Evolutionary conservation across 2,329 filamentous ascomycete species (phyloP).

Genomic region (Allantophomopsis cytisporea): DNA sequence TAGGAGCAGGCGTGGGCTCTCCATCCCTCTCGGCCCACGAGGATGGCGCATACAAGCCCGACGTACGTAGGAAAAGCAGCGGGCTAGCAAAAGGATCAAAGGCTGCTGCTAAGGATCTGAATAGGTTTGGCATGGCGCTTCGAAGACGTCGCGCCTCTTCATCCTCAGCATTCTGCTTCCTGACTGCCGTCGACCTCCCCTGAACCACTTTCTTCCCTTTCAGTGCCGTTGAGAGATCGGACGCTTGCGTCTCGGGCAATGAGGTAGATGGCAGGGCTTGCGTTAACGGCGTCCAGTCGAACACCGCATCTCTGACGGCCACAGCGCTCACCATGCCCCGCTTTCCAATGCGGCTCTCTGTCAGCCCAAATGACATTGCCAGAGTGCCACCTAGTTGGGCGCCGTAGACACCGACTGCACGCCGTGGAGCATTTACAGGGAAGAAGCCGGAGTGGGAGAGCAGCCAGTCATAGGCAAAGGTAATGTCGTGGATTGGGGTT

Average conservation of each 20-base stretch:
- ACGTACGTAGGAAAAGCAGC: slow-evolving; percentile 40
- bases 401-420: slow-evolving; percentile 33
- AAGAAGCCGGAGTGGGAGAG: slow-evolving; percentile 9
- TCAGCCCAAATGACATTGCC: slow-evolving; percentile 41
- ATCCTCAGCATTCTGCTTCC: not conserved
- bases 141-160: slow-evolving; percentile 7
- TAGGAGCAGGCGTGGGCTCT: not conserved
- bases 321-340: slow-evolving; percentile 35
- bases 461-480: slow-evolving; percentile 40
- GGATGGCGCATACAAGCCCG: slow-evolving; percentile 20
- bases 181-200: not conserved
- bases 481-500: slow-evolving; percentile 39
- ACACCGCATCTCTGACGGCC: slow-evolving; percentile 44
- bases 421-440: slow-evolving; percentile 3
- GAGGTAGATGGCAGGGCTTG: too few relatives aligned
- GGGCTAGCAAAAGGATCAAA: slow-evolving; percentile 49
- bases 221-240: too few relatives aligned
- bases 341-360: slow-evolving; percentile 30
- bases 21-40: slow-evolving; percentile 5
- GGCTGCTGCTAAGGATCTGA: slow-evolving; percentile 30
- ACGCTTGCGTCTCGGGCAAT: too few relatives aligned
- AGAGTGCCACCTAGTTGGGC: slow-evolving; percentile 43
- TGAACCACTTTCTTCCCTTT: not conserved
- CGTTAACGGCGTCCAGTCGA: slow-evolving; percentile 38
- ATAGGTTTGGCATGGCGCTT: slow-evolving; percentile 28